phyloP scores from a whole-genome alignment of 768 basidiomycete species.

The Hirschioporus abietinus region DNA sequence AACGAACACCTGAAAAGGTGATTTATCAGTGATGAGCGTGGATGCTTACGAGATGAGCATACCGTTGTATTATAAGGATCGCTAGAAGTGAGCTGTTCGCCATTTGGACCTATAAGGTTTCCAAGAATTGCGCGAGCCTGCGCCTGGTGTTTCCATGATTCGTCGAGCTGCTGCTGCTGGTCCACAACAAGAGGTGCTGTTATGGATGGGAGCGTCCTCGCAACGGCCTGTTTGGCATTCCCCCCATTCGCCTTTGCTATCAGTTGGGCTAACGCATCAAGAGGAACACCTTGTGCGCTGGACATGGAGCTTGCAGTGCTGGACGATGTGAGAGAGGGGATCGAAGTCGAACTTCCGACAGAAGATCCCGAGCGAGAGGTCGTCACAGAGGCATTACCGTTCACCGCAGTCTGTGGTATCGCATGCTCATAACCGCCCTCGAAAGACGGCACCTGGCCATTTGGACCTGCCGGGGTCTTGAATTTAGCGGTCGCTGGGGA shows the following conservation, averaged over 20 bases:
- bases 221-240: neutral
- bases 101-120: conserved; percentile 81
- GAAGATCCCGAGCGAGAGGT: conserved; percentile 3
- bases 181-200: conserved; percentile 40
- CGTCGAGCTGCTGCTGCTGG: conserved; percentile 49
- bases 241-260: neutral
- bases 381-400: conserved; percentile 1
- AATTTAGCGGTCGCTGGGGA: conserved; percentile 87
- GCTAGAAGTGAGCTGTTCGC: conserved; percentile 79
- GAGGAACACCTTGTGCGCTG: neutral
- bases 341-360: conserved; percentile 1
- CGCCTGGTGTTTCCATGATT: conserved; percentile 80
- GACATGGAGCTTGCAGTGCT: conserved; percentile 1
- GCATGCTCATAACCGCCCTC: neutral
- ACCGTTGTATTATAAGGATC: conserved; percentile 97
- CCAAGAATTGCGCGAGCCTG: conserved; percentile 80
- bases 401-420: neutral
- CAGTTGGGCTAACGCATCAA: conserved; percentile 2
- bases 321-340: neutral
- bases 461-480: conserved; percentile 47
- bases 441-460: neutral
- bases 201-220: conserved; percentile 21
- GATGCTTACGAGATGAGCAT: neutral
- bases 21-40: neutral
- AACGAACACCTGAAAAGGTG: conserved; percentile 52